phyloP scores from a whole-genome alignment of 164 flowering plant genomes.

The Aristolochia californica region DNA sequence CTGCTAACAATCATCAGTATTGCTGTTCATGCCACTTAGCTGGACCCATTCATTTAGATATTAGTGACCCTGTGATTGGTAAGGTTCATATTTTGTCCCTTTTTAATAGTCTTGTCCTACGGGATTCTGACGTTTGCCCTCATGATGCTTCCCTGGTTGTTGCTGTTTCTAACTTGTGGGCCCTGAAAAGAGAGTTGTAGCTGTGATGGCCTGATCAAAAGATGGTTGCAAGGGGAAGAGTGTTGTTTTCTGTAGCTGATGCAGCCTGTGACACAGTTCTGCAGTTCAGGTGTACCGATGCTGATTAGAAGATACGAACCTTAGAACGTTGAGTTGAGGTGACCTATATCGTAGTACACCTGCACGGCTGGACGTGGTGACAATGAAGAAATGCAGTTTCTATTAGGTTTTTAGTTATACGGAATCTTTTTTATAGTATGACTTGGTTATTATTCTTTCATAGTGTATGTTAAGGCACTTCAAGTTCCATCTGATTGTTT shows the following conservation, averaged over 20 bases:
- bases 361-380: too few species aligned
- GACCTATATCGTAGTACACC: too few species aligned
- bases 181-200: conserved; percentile 14
- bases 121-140: conserved; percentile 19
- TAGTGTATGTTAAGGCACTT: too few species aligned
- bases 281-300: too few species aligned
- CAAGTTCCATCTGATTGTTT: too few species aligned
- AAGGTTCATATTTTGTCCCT: conserved; percentile 12
- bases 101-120: conserved; percentile 12
- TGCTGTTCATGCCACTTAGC: conserved; percentile 2
- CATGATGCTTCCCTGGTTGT: conserved; percentile 15
- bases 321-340: too few species aligned
- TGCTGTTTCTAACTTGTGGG: conserved; percentile 1
- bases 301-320: too few species aligned
- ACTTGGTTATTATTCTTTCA: too few species aligned
- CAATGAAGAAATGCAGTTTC: conserved; percentile 6
- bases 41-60: conserved; percentile 2
- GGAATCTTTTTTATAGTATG: too few species aligned
- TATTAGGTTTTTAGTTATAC: too few species aligned
- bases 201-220: conserved; percentile 14
- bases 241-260: conserved; percentile 20
- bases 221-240: conserved; percentile 7
- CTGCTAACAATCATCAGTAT: conserved; percentile 17
- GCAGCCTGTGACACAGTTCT: conserved; percentile 11
- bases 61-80: conserved; percentile 20